phyloP scores from a whole-genome alignment of 768 basidiomycete species.

The Sutorius australiensis region DNA sequence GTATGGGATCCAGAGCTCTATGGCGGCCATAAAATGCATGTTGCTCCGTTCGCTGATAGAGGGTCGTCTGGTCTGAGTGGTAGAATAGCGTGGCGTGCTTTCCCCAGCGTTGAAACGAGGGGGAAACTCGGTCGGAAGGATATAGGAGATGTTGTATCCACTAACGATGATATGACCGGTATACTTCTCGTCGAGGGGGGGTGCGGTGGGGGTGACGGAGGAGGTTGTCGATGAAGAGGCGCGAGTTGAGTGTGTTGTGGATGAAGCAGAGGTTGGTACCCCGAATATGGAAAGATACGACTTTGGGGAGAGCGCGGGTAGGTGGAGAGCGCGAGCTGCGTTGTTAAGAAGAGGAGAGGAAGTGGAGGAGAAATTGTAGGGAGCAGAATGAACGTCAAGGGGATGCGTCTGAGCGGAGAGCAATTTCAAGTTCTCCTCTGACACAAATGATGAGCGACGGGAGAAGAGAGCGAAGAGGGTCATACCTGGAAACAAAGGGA shows the following conservation, averaged over 20 bases:
- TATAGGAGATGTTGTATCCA: conserved; percentile 72
- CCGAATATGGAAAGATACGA: conserved; percentile 59
- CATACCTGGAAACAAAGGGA: conserved; percentile 72
- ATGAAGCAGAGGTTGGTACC: conserved; percentile 34
- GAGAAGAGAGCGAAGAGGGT: neutral
- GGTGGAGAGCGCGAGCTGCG: conserved; percentile 64
- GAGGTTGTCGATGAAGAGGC: conserved; percentile 36
- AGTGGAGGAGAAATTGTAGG: conserved; percentile 70
- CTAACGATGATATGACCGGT: conserved; percentile 74
- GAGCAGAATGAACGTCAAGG: conserved; percentile 62
- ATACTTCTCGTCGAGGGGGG: conserved; percentile 62
- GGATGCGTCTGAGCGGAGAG: conserved; percentile 73
- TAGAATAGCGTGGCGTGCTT: conserved; percentile 19
- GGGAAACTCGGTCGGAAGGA: conserved; percentile 67
- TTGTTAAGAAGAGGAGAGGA: conserved; percentile 61
- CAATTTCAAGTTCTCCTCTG: conserved; percentile 80
- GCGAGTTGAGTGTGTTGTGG: conserved; percentile 30
- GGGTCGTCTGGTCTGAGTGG: conserved; percentile 41
- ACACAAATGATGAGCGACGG: neutral
- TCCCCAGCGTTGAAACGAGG: conserved; percentile 28
- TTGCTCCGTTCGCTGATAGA: conserved; percentile 56
- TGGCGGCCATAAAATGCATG: conserved; percentile 76
- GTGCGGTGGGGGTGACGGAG: conserved; percentile 21
- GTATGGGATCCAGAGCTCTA: conserved; percentile 74
- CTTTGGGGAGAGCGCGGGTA: conserved; percentile 56